Percentiles rank a stretch among this genome's conserved stretches.
Conservation (phyloP, 345 rosid genomes). For the Salix udensis region DNA sequence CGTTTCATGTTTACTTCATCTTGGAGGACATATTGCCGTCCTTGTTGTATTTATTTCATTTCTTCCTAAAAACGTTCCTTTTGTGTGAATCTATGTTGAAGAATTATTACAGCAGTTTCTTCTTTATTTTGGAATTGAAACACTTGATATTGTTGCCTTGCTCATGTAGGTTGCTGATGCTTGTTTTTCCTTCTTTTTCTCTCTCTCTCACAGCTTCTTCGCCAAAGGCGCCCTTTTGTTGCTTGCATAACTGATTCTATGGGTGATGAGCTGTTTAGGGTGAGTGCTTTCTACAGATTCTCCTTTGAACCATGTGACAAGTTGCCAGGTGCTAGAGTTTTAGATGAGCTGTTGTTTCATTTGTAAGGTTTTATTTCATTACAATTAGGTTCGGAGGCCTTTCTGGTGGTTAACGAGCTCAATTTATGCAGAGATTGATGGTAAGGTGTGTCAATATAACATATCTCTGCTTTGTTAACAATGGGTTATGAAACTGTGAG, state of each 20-base stretch:
- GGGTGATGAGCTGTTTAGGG: conserved; percentile 82
- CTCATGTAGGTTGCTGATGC: neutral
- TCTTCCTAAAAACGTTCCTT: no score
- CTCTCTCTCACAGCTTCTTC: conserved; percentile 54
- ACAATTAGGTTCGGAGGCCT: conserved; percentile 81
- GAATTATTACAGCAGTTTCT: neutral
- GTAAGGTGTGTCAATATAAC: conserved; percentile 51
- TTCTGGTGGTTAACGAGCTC: conserved; percentile 97
- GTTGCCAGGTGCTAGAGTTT: conserved; percentile 5
- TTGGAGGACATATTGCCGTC: no score
- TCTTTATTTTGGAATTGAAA: neutral
- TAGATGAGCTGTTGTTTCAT: conserved; percentile 20
- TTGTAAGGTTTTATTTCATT: conserved; percentile 20
- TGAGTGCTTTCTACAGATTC: conserved; percentile 29
- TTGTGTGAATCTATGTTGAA: no score
- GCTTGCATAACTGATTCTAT: conserved; percentile 68
- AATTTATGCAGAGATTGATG: conserved; percentile 83
- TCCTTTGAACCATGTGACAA: conserved; percentile 6
- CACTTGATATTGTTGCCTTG: neutral
- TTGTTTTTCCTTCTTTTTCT: neutral
- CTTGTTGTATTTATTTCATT: no score
- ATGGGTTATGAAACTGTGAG: neutral
- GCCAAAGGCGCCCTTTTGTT: conserved; percentile 82
- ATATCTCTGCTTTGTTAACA: neutral
- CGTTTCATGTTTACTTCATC: no score